These are phyloP conservation scores for Colletotrichum australisinense DNA, from an alignment of 2,329 filamentous ascomycete genomes.

Conservation along the genomic window DNA sequence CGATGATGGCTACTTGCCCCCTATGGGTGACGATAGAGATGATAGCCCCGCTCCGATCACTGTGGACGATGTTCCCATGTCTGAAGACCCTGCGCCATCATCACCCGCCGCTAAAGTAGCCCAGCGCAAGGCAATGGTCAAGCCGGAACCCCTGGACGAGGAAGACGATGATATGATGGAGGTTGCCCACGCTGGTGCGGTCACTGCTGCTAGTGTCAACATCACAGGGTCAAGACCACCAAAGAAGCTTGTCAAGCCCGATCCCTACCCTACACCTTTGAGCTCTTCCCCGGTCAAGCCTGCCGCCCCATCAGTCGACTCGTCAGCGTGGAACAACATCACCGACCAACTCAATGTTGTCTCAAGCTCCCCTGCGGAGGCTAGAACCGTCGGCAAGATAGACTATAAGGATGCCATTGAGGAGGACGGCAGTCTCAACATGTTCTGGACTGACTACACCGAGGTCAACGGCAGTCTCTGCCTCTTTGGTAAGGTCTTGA, in stretches of 20 bases:
- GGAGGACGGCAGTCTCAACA: slow-evolving; percentile 87
- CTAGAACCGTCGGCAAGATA: slow-evolving; percentile 80
- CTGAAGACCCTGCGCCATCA: slow-evolving; percentile 81
- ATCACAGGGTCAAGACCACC: slow-evolving; percentile 83
- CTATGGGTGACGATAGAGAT: slow-evolving; percentile 56
- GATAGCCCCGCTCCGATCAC: slow-evolving; percentile 62
- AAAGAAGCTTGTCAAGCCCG: slow-evolving; percentile 78
- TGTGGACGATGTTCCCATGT: slow-evolving; percentile 74
- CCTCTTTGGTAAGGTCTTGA: slow-evolving; percentile 94
- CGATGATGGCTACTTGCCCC: slow-evolving; percentile 66
- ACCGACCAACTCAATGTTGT: slow-evolving; percentile 88
- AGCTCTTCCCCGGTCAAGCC: slow-evolving; percentile 81
- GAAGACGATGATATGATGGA: slow-evolving; percentile 90
- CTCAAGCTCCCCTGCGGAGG: slow-evolving; percentile 76
- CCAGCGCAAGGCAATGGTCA: slow-evolving; percentile 73
- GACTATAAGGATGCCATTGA: slow-evolving; percentile 89
- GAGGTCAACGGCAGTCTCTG: slow-evolving; percentile 93
- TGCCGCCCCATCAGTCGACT: slow-evolving; percentile 73
- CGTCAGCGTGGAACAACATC: slow-evolving; percentile 89
- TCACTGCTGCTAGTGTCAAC: slow-evolving; percentile 81
- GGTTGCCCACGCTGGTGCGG: slow-evolving; percentile 79
- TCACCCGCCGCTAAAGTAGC: slow-evolving; percentile 86
- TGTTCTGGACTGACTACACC: slow-evolving; percentile 98
- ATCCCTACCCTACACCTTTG: slow-evolving; percentile 75
- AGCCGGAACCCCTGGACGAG: slow-evolving; percentile 65